Base-by-base conservation (phyloP, 1,284 basidiomycete species). In the Trichosporon faecale region DNA sequence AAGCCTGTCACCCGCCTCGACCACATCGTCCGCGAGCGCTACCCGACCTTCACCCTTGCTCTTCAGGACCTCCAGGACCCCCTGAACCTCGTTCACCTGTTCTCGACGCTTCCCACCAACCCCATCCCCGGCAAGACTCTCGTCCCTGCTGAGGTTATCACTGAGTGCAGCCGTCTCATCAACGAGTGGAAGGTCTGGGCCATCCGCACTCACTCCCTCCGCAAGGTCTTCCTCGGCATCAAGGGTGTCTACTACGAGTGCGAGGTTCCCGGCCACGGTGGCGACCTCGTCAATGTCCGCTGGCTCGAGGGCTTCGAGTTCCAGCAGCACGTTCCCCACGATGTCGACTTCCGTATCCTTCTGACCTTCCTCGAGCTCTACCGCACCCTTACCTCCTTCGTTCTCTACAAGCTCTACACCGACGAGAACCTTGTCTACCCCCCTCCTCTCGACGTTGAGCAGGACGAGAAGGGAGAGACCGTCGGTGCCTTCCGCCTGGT, bases 291-390 rank as follows among this genome's bases (percentile, higher is more conserved):
- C 66, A 76, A 70, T 33, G 83, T 86, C 49, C 95, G 95, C 65
- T 99, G 97, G 97, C 89, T 99, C 31, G 94, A 98, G 25, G 95
- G 96, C 1, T 99, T 98, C 84, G 93, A 95, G 80, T 99, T 99
- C 84, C 96, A 95, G 3, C 97, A 99, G 85, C 91, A 89, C 76
- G 95, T 97, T 77, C 97, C 97, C 8, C 84, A 90, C 64, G 96
- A 99, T 79, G 95, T 99, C 74, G 97, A 99, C 84, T 93, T 98
- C 80, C 91, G 97, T 66, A 96, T 99, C 68, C 97, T 99, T 66
- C 85, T 98, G 76, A 99, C 97, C 12, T 99, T 99, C 87, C 85
- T 99, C 78, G 97, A 99, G 83, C 88, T 99, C 9, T 99, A 99
- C 85, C 95, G 99, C 85, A 99, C 96, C 0, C 85, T 98, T 14